Conservation (phyloP, 805 yeast species). For the Kluyveromyces lactis region DNA sequence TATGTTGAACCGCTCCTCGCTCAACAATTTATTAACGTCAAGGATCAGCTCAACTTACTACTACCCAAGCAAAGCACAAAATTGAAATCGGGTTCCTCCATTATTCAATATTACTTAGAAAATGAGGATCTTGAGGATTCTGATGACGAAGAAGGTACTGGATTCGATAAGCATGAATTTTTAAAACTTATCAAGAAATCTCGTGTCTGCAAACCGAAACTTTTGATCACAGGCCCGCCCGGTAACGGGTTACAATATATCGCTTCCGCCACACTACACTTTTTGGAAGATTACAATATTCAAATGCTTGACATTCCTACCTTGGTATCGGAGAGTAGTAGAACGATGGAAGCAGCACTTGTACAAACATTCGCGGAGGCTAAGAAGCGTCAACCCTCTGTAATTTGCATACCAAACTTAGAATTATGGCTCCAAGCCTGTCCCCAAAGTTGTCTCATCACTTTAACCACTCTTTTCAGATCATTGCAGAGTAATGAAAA, state of each 20-base stretch:
- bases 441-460: slow-evolving; percentile 60
- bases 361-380: slow-evolving; percentile 85
- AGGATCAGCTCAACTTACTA: slow-evolving; percentile 41
- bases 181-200: slow-evolving; percentile 42
- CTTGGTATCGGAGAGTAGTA: slow-evolving; percentile 66
- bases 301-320: slow-evolving; percentile 79
- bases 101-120: slow-evolving; percentile 28
- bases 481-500: slow-evolving; percentile 64
- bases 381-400: slow-evolving; percentile 80
- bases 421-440: slow-evolving; percentile 68
- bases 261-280: slow-evolving; percentile 71
- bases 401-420: slow-evolving; percentile 73
- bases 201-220: slow-evolving; percentile 73
- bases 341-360: slow-evolving; percentile 75
- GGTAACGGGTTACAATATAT: slow-evolving; percentile 88
- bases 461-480: slow-evolving; percentile 61
- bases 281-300: slow-evolving; percentile 81
- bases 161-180: slow-evolving; percentile 62
- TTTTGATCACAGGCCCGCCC: slow-evolving; percentile 59
- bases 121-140: slow-evolving; percentile 26
- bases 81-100: slow-evolving; percentile 17
- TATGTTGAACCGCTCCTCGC: slow-evolving; percentile 56
- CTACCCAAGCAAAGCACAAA: slow-evolving; percentile 42
- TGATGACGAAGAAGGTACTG: slow-evolving; percentile 34
- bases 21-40: slow-evolving; percentile 40